Percentiles rank a stretch among this genome's conserved stretches.
Conservation (phyloP, 2,329 filamentous ascomycete genomes). For the Colletotrichum gloeosporioides region DNA sequence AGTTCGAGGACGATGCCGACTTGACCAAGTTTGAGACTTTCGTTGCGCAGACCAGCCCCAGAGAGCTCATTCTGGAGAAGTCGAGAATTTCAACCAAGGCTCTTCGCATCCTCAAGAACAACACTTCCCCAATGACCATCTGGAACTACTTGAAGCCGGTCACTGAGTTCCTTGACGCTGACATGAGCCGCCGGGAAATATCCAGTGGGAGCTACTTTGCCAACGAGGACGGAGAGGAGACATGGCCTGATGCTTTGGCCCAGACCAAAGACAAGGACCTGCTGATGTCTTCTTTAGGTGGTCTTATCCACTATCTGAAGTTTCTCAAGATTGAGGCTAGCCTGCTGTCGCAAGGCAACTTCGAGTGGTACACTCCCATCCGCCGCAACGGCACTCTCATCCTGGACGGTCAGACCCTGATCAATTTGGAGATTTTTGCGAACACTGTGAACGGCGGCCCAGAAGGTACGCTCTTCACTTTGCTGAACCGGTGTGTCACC, state of each 20-base stretch:
- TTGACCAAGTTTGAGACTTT: conserved; percentile 98
- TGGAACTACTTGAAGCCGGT: conserved; percentile 92
- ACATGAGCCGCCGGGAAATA: conserved; percentile 82
- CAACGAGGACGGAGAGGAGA: conserved; percentile 53
- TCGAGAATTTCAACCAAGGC: conserved; percentile 86
- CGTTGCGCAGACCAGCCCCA: conserved; percentile 87
- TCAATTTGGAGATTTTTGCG: conserved; percentile 96
- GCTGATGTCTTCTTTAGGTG: conserved; percentile 90
- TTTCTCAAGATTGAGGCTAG: conserved; percentile 88
- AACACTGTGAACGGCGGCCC: conserved; percentile 87
- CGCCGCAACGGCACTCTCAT: conserved; percentile 88
- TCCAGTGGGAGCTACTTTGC: conserved; percentile 81
- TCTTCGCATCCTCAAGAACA: conserved; percentile 93
- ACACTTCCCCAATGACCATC: conserved; percentile 88
- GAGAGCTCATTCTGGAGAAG: conserved; percentile 90
- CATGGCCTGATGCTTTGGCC: conserved; percentile 78
- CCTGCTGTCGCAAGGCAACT: conserved; percentile 88
- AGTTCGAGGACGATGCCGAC: conserved; percentile 90
- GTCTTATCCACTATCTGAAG: conserved; percentile 84
- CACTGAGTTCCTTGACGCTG: conserved; percentile 90
- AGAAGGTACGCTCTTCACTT: conserved; percentile 86
- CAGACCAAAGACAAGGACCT: conserved; percentile 79
- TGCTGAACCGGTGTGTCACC: conserved; percentile 93
- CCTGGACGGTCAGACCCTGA: conserved; percentile 92
- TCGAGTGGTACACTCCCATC: conserved; percentile 91